Conservation (phyloP, 306 rosid species). For the Cicer chorassanicum region DNA sequence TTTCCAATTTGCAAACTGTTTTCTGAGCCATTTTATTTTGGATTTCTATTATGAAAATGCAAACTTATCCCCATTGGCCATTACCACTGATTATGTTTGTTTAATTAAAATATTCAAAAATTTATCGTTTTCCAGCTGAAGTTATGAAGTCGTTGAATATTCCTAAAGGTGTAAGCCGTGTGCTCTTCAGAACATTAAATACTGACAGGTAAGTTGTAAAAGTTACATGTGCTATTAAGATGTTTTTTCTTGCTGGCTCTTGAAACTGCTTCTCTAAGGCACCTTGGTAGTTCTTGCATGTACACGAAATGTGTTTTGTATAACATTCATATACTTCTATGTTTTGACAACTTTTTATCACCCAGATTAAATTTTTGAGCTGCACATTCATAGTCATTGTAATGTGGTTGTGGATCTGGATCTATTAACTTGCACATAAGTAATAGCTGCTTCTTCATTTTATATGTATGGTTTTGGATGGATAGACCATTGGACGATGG, state of each 20-base stretch:
- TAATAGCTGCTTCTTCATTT: constrained; percentile 38
- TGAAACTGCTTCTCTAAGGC: constrained; percentile 11
- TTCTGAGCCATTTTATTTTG: constrained; percentile 21
- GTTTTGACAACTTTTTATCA: constrained; percentile 10
- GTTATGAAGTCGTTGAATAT: constrained; percentile 81
- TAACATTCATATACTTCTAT: constrained; percentile 16
- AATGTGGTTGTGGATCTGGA: background rate
- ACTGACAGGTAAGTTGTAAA: constrained; percentile 69
- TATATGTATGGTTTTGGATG: constrained; percentile 18
- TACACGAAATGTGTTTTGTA: background rate
- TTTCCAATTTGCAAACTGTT: constrained; percentile 18
- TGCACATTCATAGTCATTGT: constrained; percentile 13
- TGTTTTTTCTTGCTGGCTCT: constrained; percentile 21
- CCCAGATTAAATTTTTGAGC: constrained; percentile 6
- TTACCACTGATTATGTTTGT: background rate
- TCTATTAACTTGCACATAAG: constrained; percentile 18
- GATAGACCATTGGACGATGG: constrained; percentile 1
- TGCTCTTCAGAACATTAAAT: constrained; percentile 83
- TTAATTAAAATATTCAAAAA: constrained; percentile 7
- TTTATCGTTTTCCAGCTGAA: constrained; percentile 61
- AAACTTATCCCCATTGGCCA: background rate
- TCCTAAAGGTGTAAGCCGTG: constrained; percentile 78
- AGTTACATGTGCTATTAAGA: constrained; percentile 9
- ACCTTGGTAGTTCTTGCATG: constrained; percentile 10
- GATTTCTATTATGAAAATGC: constrained; percentile 9